Percentiles rank a stretch among this genome's conserved stretches.
Evolutionary conservation across 1,284 basidiomycete genomes (phyloP).

Genomic region (Tylopilus sp.): DNA sequence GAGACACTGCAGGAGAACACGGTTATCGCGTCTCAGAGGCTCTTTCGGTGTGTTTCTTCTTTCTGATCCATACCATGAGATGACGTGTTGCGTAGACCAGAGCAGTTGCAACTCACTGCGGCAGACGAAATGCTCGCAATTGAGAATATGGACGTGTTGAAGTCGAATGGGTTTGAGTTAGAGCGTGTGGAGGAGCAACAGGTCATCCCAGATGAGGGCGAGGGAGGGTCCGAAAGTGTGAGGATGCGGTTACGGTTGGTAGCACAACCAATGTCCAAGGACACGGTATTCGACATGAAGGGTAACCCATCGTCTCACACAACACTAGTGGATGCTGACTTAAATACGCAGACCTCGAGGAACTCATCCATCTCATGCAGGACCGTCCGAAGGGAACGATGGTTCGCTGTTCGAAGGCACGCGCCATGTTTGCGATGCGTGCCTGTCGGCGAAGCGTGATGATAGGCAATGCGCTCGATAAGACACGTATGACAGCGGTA

Average conservation of each 20-base stretch:
- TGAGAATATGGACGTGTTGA: conserved; percentile 87
- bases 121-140: conserved; percentile 91
- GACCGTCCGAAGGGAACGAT: conserved; percentile 83
- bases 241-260: conserved; percentile 74
- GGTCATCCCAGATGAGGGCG: conserved; percentile 41
- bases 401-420: conserved; percentile 93
- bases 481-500: conserved; percentile 84
- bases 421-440: conserved; percentile 96
- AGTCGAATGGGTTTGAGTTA: conserved; percentile 91
- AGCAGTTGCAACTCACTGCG: conserved; percentile 85
- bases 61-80: not conserved
- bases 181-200: conserved; percentile 61
- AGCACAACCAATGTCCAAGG: conserved; percentile 93
- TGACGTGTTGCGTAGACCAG: conserved; percentile 67
- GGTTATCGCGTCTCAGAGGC: conserved; percentile 86
- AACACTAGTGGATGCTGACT: conserved; percentile 2
- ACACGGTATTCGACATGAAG: conserved; percentile 81
- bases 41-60: conserved; percentile 73
- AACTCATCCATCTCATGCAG: conserved; percentile 87
- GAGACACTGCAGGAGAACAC: conserved; percentile 93
- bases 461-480: conserved; percentile 89
- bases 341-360: conserved; percentile 86
- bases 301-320: conserved; percentile 39
- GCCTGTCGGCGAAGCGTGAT: conserved; percentile 98
- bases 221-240: conserved; percentile 12